phyloP scores from a whole-genome alignment of 345 rosid genomes.

The Combretum micranthum region DNA sequence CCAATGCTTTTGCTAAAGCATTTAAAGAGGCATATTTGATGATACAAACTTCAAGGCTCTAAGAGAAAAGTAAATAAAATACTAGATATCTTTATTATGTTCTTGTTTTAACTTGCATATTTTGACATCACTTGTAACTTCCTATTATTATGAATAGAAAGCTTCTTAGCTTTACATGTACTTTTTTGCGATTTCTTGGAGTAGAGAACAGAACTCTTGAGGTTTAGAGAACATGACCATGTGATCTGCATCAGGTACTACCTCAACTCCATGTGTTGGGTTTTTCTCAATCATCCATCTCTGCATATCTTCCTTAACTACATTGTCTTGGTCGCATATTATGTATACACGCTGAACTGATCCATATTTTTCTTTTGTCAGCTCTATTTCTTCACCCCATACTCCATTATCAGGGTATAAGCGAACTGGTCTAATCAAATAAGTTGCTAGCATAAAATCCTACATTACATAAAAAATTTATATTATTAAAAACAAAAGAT shows the following conservation, averaged over 20 bases:
- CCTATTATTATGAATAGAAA: too few species aligned
- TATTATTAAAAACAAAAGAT: too few species aligned
- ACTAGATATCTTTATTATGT: too few species aligned
- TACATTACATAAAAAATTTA: too few species aligned
- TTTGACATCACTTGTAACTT: too few species aligned
- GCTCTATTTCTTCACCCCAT: neutral
- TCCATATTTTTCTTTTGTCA: slow-evolving; percentile 24
- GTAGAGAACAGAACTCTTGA: slow-evolving; percentile 19
- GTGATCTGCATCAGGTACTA: slow-evolving; percentile 32
- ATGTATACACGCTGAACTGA: slow-evolving; percentile 17
- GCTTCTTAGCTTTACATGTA: slow-evolving; percentile 7
- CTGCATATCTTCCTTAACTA: slow-evolving; percentile 9
- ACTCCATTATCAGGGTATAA: neutral
- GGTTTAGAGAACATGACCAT: slow-evolving; percentile 38
- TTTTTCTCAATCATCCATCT: slow-evolving; percentile 28
- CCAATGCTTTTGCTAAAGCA: too few species aligned
- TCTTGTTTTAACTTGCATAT: too few species aligned
- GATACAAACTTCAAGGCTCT: too few species aligned
- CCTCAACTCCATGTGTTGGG: slow-evolving; percentile 24
- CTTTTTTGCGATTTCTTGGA: slow-evolving; percentile 16
- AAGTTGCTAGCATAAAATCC: slow-evolving; percentile 5
- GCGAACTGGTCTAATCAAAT: slow-evolving; percentile 17
- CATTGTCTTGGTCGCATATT: slow-evolving; percentile 20
- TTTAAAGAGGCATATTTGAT: too few species aligned
- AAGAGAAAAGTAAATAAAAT: too few species aligned